These are phyloP conservation scores for Fomitopsis palustris DNA, from an alignment of 1,284 basidiomycete species.

Conservation along the genomic window DNA sequence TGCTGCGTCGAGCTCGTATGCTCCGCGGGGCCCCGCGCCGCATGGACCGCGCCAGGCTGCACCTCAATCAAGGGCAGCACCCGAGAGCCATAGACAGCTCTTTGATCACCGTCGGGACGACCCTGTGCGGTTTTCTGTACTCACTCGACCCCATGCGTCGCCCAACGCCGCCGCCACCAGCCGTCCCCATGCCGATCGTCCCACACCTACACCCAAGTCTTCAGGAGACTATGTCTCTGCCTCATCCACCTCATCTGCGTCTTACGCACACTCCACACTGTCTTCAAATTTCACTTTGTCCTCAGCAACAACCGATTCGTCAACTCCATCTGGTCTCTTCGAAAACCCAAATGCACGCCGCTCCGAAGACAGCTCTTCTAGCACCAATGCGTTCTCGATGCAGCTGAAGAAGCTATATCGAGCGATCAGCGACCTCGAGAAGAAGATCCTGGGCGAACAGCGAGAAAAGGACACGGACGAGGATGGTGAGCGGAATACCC, in stretches of 20 bases:
- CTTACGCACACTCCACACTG: conserved; percentile 64
- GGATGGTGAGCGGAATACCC: conserved; percentile 26
- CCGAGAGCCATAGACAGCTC: conserved; percentile 50
- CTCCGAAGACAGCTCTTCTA: conserved; percentile 48
- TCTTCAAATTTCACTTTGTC: conserved; percentile 76
- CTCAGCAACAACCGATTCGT: conserved; percentile 71
- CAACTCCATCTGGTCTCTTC: conserved; percentile 65
- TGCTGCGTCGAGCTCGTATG: conserved; percentile 46
- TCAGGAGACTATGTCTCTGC: conserved; percentile 70
- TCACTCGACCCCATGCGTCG: conserved; percentile 41
- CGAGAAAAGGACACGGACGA: conserved; percentile 51
- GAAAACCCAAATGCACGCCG: conserved; percentile 34
- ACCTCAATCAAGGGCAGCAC: conserved; percentile 33
- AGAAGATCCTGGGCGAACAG: conserved; percentile 63
- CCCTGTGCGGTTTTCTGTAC: conserved; percentile 73
- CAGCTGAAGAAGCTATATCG: conserved; percentile 83
- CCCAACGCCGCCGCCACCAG: conserved; percentile 7
- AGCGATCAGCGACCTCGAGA: conserved; percentile 69
- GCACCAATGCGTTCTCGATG: conserved; percentile 63
- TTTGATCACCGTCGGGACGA: conserved; percentile 86
- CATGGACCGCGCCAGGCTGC: conserved; percentile 23
- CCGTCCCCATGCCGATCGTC: conserved; percentile 29
- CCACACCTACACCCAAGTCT: conserved; percentile 51
- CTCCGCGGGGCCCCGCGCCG: conserved; percentile 34
- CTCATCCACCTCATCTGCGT: conserved; percentile 65